Percentiles rank a stretch among this genome's conserved stretches.
These are phyloP conservation scores for Podaxis sp. DNA, from an alignment of 768 basidiomycete species.

Conservation along the genomic window DNA sequence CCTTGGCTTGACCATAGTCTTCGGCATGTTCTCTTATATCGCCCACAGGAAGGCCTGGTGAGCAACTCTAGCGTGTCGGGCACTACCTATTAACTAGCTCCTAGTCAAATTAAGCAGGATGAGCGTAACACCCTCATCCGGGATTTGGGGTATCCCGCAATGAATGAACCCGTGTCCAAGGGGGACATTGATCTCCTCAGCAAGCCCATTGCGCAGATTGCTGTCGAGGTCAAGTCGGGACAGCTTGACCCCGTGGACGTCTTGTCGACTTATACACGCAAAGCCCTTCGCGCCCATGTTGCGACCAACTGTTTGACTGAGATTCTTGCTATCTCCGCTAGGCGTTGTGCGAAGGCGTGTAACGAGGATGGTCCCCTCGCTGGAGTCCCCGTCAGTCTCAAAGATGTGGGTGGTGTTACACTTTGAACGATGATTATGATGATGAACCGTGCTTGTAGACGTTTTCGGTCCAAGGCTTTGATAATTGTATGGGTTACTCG, in stretches of 20 bases:
- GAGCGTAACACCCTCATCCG: slow-evolving; percentile 29
- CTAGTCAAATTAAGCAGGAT: slow-evolving; percentile 30
- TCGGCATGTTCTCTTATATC: slow-evolving; percentile 29
- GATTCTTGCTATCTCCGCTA: slow-evolving; percentile 43
- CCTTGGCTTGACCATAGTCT: not conserved
- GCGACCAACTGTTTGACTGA: slow-evolving; percentile 62
- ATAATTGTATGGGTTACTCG: slow-evolving; percentile 58
- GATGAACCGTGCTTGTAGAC: slow-evolving; percentile 25
- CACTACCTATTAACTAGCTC: not conserved
- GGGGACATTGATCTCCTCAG: slow-evolving; percentile 26
- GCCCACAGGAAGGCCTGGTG: slow-evolving; percentile 34
- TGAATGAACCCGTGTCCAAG: slow-evolving; percentile 22
- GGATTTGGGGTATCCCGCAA: slow-evolving; percentile 20
- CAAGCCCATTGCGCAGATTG: slow-evolving; percentile 25
- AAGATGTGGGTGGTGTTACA: slow-evolving; percentile 34
- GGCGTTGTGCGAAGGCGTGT: slow-evolving; percentile 29
- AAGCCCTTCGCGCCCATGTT: slow-evolving; percentile 42
- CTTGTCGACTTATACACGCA: slow-evolving; percentile 42
- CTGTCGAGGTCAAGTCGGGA: slow-evolving; percentile 25
- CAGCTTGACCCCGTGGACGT: slow-evolving; percentile 27
- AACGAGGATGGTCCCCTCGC: slow-evolving; percentile 41
- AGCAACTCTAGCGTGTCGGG: not conserved
- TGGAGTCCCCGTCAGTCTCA: slow-evolving; percentile 57
- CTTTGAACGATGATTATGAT: not conserved
- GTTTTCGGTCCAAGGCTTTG: slow-evolving; percentile 49